Evolutionary conservation across 306 rosid genomes (phyloP), one percentile per base, ranked within the genome.

Genomic region (Cucurbita maxima): DNA sequence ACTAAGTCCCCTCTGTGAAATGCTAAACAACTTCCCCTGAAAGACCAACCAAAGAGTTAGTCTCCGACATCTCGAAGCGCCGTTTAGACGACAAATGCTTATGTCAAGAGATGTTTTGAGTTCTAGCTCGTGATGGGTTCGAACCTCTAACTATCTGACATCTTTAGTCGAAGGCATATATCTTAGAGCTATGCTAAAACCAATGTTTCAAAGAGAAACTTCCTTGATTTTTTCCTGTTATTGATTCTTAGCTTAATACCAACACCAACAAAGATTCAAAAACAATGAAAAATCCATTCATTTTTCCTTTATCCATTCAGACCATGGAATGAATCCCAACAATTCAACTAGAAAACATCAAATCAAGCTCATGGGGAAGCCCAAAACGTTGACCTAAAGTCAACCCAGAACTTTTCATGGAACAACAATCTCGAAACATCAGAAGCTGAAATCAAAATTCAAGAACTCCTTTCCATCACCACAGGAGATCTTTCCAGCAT

Each of bases 191-290:
- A 30, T 30, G 34, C 34, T 30, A 30, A 30, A 30, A 30, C 71
- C 72, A 71, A 19, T 52, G 60, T 68, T 82, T 73, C 80, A 47
- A 68, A 83, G 36, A 40, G 64, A 58, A 14, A 58, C 64, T 0
- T 48, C 53, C 53, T 48, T 2, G 1, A 12, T n/a, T 50, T 50
- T 5, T 50, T n/a, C 54, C 15, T 5, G 54, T 1, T 50, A 50
- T 50, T 30, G 34, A 30, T 30, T 2, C 34, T 30, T 30, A 30
- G 34, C 34, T 30, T 5, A 50, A 50, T 5, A 50, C 54, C 8
- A n/a, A 50, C 52, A 48, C 14, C 50, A 45, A 45, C 5, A 45
- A 10, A 45, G 50, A 10, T 45, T 45, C 3, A 45, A 45, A 41
- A 41, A 34, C 52, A 9, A 18, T 38, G 71, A 64, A 64, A 34